Base-by-base conservation (phyloP, 129 eudicot genomes). In the Ambrosia artemisiifolia region DNA sequence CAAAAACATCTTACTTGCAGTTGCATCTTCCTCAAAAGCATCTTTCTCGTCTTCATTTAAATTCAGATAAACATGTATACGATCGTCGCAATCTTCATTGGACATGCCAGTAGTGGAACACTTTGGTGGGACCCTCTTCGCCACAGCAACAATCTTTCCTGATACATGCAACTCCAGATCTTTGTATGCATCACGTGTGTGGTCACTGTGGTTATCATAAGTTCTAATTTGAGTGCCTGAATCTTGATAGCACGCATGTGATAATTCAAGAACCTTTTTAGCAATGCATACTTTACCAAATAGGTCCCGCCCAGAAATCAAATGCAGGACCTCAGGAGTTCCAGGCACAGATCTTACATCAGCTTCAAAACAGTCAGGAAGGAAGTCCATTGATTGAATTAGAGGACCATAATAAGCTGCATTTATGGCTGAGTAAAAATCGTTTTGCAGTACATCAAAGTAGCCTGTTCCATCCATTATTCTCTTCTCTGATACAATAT, bases 281-380 rank as follows among this genome's bases (percentile, higher is more conserved):
- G 89, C 79, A 63, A 94, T 47, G 72, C 97, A 77, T 46, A 90
- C 89, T 79, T 90, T 86, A 17, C 98, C 98, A 81, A 94, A 90
- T 56, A 90, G 89, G 71, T 90, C 92, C 28, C 88, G 80, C 7
- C 98, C 97, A 19, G 97, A 88, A 64, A 94, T 97, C 71, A 94
- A 75, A 76, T 94, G 98, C 54, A 94, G 88, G 64, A 94, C 91
- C 83, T 94, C 96, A 1, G 82, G 79, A 51, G 96, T 94, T 60
- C 74, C 88, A 61, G 71, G 33, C 30, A 66, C 74, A 44, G 98
- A 94, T 80, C 98, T 79, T 78, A 82, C 98, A 71, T 94, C 98
- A 42, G 98, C 98, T 83, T 94, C 98, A 65, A 94, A 94, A 69
- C 87, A 77, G 30, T 90, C 84, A 46, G 98, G 98, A 71, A 94